Evolutionary conservation across 352 stramenopile genomes (phyloP), one percentile per base, ranked within the genome.

Genomic region (Phytophthora cactorum): DNA sequence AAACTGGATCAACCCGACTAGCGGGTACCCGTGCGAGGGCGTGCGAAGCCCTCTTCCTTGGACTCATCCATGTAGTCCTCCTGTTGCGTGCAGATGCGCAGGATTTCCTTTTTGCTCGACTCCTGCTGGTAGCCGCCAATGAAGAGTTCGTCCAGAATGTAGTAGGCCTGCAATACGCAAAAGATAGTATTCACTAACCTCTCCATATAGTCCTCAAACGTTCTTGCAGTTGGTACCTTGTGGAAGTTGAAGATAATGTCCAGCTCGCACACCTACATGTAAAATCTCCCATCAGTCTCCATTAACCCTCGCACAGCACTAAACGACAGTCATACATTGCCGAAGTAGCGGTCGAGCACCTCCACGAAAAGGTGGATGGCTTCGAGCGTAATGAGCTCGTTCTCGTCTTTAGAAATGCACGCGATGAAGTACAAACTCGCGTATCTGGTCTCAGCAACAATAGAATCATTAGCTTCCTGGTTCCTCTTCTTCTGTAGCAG

Each of bases 231-330:
- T 9, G 6, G 3, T n/a, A 89, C 82, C 88, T 99, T 99, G 85
- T 99, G 97, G 81, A 99, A 99, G 84, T 99, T 99, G 84, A 99
- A 99, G 57, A 99, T 99, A 79, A 99, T 99, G 77, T 99, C 92
- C 47, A 98, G 77, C 73, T 98, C 91, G 56, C 89, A 97, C 56
- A 92, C 90, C 89, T 93, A 52, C 32, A 36, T 12, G 53, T 31
- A 69, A 29, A 59, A 7, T n/a, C 11, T 41, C 11, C 34, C 22
- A 14, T 64, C 12, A 53, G 32, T 31, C 10, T 29, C 17, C 39
- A 5, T 17, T 2, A 43, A 45, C 14, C 50, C 29, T 15, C 34
- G 5, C 28, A 31, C 52, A 56, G 12, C n/a, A 28, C 14, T 9
- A 17, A 29, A 36, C 36, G 4, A 15, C 44, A 11, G 1, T 28